Evolutionary conservation across 2,329 filamentous ascomycete species (phyloP), one percentile per base, ranked within the genome.

Genomic region (Sodiomyces alkalinus): DNA sequence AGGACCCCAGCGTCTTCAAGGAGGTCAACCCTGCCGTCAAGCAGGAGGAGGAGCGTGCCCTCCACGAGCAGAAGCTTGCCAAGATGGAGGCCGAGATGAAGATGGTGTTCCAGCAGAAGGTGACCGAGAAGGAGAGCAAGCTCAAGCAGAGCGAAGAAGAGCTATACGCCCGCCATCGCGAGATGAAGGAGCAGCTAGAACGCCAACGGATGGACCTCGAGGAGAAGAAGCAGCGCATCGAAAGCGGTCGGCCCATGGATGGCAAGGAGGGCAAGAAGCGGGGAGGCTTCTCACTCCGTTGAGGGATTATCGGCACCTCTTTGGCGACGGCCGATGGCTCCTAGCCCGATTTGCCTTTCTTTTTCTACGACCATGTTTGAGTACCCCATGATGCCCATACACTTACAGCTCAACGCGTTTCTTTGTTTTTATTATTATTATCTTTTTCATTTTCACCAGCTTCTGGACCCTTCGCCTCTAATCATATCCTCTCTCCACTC

Each of bases 81-180:
- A 98, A 98, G 82, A 98, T 98, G 90, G 90, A 98, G 61, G 76
- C 85, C 49, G 90, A 98, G 60, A 98, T 98, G 90, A 98, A 98
- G 82, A 93, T 94, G 82, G 90, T 98, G 44, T 98, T 98, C 83
- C 90, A 96, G 58, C 90, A 98, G 57, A 98, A 98, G 79, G 90
- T 98, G 18, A 76, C 83, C 41, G 90, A 98, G 60, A 98, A 98
- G 69, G 90, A 98, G 64, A 93, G 83, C 73, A 98, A 98, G 64
- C 68, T 98, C 55, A 92, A 92, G 66, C 90, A 96, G 64, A 93
- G 85, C 68, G 90, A 98, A 60, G 90, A 98, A 57, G 90, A 98
- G 68, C 66, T 98, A 33, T 96, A 96, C 51, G 86, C 90, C 41
- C 80, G 90, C 46, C 90, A 98, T 66, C 78, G 87, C 53, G 90